A percentile compares a stretch with the other conserved stretches of the same genome.
phyloP scores from a whole-genome alignment of 495 filamentous ascomycete genomes.

The Xylaria telfairii region DNA sequence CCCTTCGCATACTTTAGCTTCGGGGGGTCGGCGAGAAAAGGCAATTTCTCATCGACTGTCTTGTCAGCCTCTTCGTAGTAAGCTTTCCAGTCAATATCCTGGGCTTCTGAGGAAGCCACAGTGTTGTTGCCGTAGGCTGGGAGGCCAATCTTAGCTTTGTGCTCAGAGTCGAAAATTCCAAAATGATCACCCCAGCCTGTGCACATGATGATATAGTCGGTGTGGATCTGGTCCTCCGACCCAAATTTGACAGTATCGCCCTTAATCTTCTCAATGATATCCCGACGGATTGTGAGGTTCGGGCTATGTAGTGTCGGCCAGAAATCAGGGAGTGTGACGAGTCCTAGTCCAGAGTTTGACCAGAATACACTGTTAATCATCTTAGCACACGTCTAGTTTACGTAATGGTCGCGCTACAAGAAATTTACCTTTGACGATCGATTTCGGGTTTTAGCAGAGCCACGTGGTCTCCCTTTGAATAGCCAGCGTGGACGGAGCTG shows the following conservation, averaged over 20 bases:
- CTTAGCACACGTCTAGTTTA: constrained; percentile 12
- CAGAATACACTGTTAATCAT: constrained; percentile 43
- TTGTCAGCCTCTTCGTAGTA: constrained; percentile 38
- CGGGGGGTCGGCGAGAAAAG: constrained; percentile 30
- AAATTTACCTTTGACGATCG: constrained; percentile 21
- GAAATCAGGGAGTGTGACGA: constrained; percentile 43
- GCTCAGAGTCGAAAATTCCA: constrained; percentile 29
- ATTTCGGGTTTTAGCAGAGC: constrained; percentile 19
- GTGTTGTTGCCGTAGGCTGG: constrained; percentile 21
- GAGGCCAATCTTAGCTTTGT: constrained; percentile 34
- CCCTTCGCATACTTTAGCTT: constrained; percentile 2
- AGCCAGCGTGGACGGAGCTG: constrained; percentile 26
- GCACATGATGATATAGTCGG: constrained; percentile 41
- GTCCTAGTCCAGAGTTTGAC: constrained; percentile 46
- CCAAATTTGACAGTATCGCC: constrained; percentile 24
- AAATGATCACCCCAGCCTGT: constrained; percentile 41
- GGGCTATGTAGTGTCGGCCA: constrained; percentile 47
- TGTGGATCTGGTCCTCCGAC: constrained; percentile 13
- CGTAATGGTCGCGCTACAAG: constrained; percentile 6
- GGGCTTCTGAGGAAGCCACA: constrained; percentile 3
- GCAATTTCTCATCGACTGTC: constrained; percentile 32
- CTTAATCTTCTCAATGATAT: constrained; percentile 27
- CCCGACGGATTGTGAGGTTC: constrained; percentile 40
- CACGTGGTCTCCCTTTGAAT: constrained; percentile 24
- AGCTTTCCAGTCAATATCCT: constrained; percentile 30